A percentile compares a stretch with the other conserved stretches of the same genome.
These are phyloP conservation scores for Panellus pusillus DNA, from an alignment of 768 basidiomycete species.

Conservation along the genomic window DNA sequence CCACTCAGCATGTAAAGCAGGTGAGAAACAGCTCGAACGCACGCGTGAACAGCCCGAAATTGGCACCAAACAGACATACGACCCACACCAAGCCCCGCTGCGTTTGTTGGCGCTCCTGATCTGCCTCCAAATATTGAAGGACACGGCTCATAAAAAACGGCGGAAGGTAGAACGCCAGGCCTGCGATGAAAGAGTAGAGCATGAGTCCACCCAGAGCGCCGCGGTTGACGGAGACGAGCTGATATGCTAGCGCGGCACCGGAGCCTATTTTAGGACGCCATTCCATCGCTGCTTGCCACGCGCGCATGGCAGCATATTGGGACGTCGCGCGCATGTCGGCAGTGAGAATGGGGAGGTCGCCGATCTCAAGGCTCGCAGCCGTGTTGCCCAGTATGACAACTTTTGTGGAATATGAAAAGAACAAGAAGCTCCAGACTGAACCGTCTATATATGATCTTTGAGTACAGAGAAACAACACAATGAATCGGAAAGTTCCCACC, in stretches of 20 bases:
- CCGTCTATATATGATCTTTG: slow-evolving; percentile 40
- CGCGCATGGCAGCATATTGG: slow-evolving; percentile 64
- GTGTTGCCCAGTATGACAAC: slow-evolving; percentile 82
- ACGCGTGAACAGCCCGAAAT: slow-evolving; percentile 1
- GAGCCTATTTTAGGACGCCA: slow-evolving; percentile 62
- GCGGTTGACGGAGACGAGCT: slow-evolving; percentile 58
- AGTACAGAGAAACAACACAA: slow-evolving; percentile 7
- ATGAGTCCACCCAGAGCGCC: slow-evolving; percentile 40
- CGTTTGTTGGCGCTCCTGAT: background rate
- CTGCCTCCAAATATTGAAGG: slow-evolving; percentile 23
- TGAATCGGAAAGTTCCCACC: too few relatives aligned
- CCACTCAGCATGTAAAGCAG: too few relatives aligned
- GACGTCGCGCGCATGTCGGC: slow-evolving; percentile 64
- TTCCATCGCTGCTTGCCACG: slow-evolving; percentile 45
- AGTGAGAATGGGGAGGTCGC: slow-evolving; percentile 81
- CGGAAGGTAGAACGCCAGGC: slow-evolving; percentile 63
- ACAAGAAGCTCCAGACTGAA: slow-evolving; percentile 56
- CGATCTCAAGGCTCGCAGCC: slow-evolving; percentile 74
- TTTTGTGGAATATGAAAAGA: slow-evolving; percentile 85
- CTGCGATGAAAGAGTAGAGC: slow-evolving; percentile 51
- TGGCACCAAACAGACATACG: background rate
- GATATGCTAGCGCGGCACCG: slow-evolving; percentile 66
- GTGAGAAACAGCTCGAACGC: background rate
- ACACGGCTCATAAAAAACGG: slow-evolving; percentile 50
- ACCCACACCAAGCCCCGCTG: slow-evolving; percentile 3